phyloP scores from a whole-genome alignment of 176 grass and related monocot genomes.

The Tillandsia leiboldiana region DNA sequence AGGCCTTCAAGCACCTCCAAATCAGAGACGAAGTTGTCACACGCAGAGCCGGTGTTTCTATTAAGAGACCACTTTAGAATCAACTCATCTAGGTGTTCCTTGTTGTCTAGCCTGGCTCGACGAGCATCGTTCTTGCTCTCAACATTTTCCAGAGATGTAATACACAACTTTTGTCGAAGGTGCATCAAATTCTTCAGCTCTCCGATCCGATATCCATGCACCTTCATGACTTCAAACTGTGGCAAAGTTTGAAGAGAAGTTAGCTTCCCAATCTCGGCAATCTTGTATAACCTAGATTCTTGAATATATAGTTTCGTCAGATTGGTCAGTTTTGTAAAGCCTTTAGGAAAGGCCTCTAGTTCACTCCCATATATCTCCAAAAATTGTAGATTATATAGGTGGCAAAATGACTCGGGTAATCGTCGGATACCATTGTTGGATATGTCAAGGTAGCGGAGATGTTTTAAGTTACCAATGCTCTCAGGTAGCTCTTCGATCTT shows the following conservation, averaged over 20 bases:
- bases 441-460: too few species aligned
- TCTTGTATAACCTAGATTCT: background rate
- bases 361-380: too few species aligned
- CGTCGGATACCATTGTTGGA: too few species aligned
- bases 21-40: background rate
- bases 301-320: too few species aligned
- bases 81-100: constrained; percentile 13
- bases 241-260: constrained; percentile 2
- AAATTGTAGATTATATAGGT: too few species aligned
- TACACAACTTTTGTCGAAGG: background rate
- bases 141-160: constrained; percentile 22
- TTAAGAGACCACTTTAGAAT: constrained; percentile 17
- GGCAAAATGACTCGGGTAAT: too few species aligned
- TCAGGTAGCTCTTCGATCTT: too few species aligned
- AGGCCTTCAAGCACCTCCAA: constrained; percentile 15
- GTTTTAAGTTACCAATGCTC: too few species aligned
- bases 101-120: constrained; percentile 13
- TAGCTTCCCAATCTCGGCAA: constrained; percentile 31
- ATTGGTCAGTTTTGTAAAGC: too few species aligned
- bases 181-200: constrained; percentile 24
- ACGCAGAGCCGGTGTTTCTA: background rate
- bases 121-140: constrained; percentile 14
- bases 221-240: background rate
- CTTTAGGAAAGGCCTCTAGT: too few species aligned
- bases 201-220: constrained; percentile 1